Percentiles rank a stretch among this genome's conserved stretches.
Conservation (phyloP, 2,329 filamentous ascomycete species). For the Epichloe hybrida region DNA sequence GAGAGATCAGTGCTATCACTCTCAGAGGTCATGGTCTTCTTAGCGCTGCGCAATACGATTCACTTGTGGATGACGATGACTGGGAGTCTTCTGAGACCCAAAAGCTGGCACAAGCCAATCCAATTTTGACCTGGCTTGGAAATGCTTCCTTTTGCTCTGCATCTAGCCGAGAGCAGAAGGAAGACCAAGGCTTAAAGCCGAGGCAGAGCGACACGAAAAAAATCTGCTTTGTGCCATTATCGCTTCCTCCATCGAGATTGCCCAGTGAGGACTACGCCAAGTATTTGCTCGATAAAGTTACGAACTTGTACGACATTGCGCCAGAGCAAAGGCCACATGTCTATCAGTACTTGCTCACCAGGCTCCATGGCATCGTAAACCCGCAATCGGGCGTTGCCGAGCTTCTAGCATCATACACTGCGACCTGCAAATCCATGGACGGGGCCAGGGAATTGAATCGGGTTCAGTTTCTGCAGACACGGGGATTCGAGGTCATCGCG, state of each 20-base stretch:
- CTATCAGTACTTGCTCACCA: constrained; percentile 1
- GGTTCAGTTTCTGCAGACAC: constrained; percentile 24
- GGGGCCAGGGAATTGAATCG: constrained; percentile 47
- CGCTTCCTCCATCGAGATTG: neutral
- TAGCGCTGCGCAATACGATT: constrained; percentile 47
- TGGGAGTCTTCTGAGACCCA: constrained; percentile 13
- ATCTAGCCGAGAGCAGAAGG: neutral
- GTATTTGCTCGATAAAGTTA: neutral
- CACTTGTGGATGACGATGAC: constrained; percentile 38
- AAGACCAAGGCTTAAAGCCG: neutral
- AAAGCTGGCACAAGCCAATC: neutral
- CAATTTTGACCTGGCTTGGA: constrained; percentile 9
- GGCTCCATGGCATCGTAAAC: neutral
- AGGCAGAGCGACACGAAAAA: constrained; percentile 8
- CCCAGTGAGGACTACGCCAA: neutral
- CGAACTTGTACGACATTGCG: constrained; percentile 2
- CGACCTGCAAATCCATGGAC: constrained; percentile 37
- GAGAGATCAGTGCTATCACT: constrained; percentile 34
- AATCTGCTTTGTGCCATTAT: constrained; percentile 21
- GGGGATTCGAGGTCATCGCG: constrained; percentile 38
- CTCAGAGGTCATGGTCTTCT: constrained; percentile 46
- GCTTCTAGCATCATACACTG: constrained; percentile 35
- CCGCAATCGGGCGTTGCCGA: constrained; percentile 10
- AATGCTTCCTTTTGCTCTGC: neutral
- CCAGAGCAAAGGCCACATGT: constrained; percentile 1